A percentile compares a stretch with the other conserved stretches of the same genome.
Evolutionary conservation across 164 flowering plant genomes (phyloP).

Genomic region (Piper longum): DNA sequence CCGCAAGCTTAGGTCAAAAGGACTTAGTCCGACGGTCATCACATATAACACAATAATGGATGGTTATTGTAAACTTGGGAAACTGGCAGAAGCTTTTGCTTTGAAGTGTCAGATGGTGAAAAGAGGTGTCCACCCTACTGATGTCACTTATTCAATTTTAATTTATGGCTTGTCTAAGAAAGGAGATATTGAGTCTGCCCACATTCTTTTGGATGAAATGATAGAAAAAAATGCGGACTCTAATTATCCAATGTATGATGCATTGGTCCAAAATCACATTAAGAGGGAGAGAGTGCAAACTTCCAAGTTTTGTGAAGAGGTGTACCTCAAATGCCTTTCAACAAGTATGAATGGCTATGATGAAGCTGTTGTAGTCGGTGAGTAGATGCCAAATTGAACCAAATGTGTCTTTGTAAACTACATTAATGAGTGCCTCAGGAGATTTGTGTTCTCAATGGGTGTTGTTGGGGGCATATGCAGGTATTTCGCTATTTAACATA

Average conservation of each 20-base stretch:
- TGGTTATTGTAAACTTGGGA: conserved; percentile 40
- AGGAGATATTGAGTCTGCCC: conserved; percentile 26
- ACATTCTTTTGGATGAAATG: conserved; percentile 35
- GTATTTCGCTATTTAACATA: too few species aligned
- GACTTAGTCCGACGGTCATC: conserved; percentile 43
- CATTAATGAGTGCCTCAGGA: too few species aligned
- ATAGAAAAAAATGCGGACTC: conserved; percentile 15
- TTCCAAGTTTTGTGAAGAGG: conserved; percentile 12
- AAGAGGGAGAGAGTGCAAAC: conserved; percentile 13
- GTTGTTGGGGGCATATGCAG: too few species aligned
- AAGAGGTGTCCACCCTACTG: conserved; percentile 41
- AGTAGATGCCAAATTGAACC: not conserved
- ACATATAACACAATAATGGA: conserved; percentile 61
- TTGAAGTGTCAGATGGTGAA: conserved; percentile 44
- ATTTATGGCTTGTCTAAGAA: conserved; percentile 28
- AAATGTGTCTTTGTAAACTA: not conserved
- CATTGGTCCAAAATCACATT: conserved; percentile 15
- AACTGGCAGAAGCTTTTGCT: conserved; percentile 33
- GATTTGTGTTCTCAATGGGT: too few species aligned
- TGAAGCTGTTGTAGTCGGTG: not conserved
- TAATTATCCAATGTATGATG: conserved; percentile 12
- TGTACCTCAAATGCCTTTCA: conserved; percentile 4
- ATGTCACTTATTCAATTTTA: conserved; percentile 36
- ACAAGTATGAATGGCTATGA: not conserved
- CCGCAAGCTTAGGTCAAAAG: conserved; percentile 41